A percentile compares a stretch with the other conserved stretches of the same genome.
Conservation (phyloP, 2,329 filamentous ascomycete genomes). For the Penicillium verrucosum region DNA sequence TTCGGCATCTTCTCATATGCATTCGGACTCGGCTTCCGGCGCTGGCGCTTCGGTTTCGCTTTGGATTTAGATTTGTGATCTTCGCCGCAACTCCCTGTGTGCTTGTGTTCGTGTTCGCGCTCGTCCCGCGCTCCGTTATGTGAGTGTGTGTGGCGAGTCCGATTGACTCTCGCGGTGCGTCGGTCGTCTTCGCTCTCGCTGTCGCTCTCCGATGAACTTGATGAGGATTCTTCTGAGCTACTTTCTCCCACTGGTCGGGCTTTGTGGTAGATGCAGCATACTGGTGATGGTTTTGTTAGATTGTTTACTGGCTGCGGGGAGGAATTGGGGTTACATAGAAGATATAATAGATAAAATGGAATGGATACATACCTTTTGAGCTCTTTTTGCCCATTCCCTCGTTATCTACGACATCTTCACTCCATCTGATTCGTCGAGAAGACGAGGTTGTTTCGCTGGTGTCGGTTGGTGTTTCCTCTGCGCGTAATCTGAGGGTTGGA, state of each 20-base stretch:
- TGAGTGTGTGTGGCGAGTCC: conserved; percentile 11
- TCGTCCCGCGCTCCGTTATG: conserved; percentile 22
- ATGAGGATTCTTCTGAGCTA: conserved; percentile 54
- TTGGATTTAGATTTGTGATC: not conserved
- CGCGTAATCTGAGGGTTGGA: conserved; percentile 33
- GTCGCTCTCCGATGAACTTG: conserved; percentile 53
- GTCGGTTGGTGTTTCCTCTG: conserved; percentile 18
- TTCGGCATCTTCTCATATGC: conserved; percentile 49
- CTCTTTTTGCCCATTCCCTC: conserved; percentile 91
- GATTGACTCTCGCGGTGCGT: conserved; percentile 3
- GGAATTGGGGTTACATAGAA: not conserved
- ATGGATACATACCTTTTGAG: conserved; percentile 70
- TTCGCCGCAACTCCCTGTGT: conserved; percentile 18
- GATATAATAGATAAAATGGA: not conserved
- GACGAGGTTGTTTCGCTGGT: conserved; percentile 27
- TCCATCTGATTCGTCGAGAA: conserved; percentile 77
- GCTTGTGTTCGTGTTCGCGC: conserved; percentile 18
- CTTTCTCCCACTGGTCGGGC: conserved; percentile 79
- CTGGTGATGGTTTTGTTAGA: conserved; percentile 46
- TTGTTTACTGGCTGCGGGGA: not conserved
- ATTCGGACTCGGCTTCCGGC: conserved; percentile 43
- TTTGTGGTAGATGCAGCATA: conserved; percentile 99
- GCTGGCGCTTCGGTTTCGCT: conserved; percentile 21
- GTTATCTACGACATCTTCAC: conserved; percentile 89
- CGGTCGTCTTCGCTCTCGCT: conserved; percentile 38